phyloP scores from a whole-genome alignment of 225 moss, liverwort and hornwort species.

The Pleurozium schreberi region DNA sequence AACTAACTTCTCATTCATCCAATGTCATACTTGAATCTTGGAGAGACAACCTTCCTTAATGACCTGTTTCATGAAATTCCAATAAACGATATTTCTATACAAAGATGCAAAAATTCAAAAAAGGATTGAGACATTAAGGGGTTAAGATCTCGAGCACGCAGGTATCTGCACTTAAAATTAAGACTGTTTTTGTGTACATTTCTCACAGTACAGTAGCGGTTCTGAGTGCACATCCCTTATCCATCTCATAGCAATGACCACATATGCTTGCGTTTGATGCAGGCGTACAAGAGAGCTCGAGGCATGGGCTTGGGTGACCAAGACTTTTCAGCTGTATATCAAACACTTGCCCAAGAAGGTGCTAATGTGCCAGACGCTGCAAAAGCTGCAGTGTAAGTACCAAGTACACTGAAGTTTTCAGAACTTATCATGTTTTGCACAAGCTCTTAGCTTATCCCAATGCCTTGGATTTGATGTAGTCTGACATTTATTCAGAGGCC shows the following conservation, averaged over 20 bases:
- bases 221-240: background rate
- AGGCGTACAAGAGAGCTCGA: slow-evolving; percentile 72
- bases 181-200: background rate
- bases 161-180: background rate
- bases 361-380: slow-evolving; percentile 9
- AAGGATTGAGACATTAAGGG: too few species aligned
- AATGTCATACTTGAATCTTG: too few species aligned
- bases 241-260: background rate
- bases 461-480: background rate
- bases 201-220: too few species aligned
- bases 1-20: too few species aligned
- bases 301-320: slow-evolving; percentile 59
- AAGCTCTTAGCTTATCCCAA: background rate
- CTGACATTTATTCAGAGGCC: background rate
- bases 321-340: slow-evolving; percentile 79
- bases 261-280: slow-evolving; percentile 4
- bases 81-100: too few species aligned
- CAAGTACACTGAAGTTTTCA: background rate
- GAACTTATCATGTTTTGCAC: background rate
- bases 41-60: too few species aligned
- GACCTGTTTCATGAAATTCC: too few species aligned
- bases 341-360: slow-evolving; percentile 16
- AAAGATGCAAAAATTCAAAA: too few species aligned
- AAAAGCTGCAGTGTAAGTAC: slow-evolving; percentile 3
- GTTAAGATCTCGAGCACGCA: background rate